Base-by-base conservation (phyloP, 352 stramenopile species). In the Globisporangium takayamanum region DNA sequence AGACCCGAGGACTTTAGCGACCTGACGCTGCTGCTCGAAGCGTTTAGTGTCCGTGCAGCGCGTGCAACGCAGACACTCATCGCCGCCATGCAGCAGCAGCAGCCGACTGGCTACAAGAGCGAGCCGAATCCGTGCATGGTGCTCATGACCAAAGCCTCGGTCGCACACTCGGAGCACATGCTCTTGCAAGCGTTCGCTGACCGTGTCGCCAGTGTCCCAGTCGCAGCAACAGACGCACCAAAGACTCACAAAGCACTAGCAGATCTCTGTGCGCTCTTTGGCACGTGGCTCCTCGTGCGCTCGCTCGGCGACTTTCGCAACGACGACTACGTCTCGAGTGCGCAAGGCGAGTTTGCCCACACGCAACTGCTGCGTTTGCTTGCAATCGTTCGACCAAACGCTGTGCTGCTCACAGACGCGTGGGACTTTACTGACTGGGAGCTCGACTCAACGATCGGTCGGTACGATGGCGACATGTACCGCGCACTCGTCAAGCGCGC, bases 381-480 rank as follows among this genome's bases (percentile, higher is more conserved):
- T 14, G 64, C 68, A 8, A 22, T 62, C 0, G 58, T 80, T 5
- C 72, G 72, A 37, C 70, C 68, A 53, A 76, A 80, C 63, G 68
- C 66, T 1, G 66, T 77, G 37, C 54, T 74, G 42, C 63, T 80
- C 46, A 76, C 69, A 14, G 61, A 80, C 41, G 63, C 56, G 8
- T 77, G 69, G 64, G 63, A 74, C 57, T 75, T 70, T 18, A 82
- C 25, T 5, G 78, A 88, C 60, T 84, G 84, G 36, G 76, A 87
- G 57, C 55, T 88, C 2, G 80, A 84, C 69, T 88, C 78, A 67
- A 74, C 74, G n/a, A 85, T 88, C 46, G 76, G 78, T 0, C 65
- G 74, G n/a, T 89, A 83, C 65, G 78, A 89, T 41, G 76, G 78
- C n/a, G 78, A 89, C 57, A 72, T 89, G 0, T 89, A 89, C 68